These are phyloP conservation scores for Colletotrichum cereale DNA, from an alignment of 2,329 filamentous ascomycete species.

Conservation along the genomic window DNA sequence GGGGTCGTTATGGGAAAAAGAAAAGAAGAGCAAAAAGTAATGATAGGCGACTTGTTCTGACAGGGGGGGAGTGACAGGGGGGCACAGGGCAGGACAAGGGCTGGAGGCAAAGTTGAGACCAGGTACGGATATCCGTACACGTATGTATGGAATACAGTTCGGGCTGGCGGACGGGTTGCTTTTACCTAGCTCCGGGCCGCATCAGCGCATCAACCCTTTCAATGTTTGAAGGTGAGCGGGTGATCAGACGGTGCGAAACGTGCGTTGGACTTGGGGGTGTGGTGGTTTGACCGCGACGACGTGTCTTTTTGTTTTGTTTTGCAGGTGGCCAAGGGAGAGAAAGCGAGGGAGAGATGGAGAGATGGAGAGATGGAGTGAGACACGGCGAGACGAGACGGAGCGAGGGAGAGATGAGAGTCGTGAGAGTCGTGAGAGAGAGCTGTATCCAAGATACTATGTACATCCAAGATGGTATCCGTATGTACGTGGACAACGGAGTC, in stretches of 20 bases:
- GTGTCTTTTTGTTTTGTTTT: neutral
- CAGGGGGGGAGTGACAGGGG: neutral
- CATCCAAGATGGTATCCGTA: no score
- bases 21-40: neutral
- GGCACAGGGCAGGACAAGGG: neutral
- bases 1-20: neutral
- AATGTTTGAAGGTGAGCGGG: no score
- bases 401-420: neutral
- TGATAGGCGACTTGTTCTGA: neutral
- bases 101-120: constrained; percentile 5
- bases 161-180: constrained; percentile 3
- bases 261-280: neutral
- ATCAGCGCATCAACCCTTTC: constrained; percentile 4
- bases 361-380: neutral
- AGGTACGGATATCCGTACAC: no score
- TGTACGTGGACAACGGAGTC: no score
- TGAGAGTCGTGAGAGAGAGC: neutral
- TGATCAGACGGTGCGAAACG: constrained; percentile 16
- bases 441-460: no score
- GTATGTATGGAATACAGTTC: neutral
- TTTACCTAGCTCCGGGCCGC: neutral
- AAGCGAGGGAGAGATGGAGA: neutral
- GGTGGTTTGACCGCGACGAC: constrained; percentile 13
- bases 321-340: neutral
- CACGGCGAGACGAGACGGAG: neutral